A percentile compares a stretch with the other conserved stretches of the same genome.
Conservation (phyloP, 106 monocot species). For the Ottelia alismoides region DNA sequence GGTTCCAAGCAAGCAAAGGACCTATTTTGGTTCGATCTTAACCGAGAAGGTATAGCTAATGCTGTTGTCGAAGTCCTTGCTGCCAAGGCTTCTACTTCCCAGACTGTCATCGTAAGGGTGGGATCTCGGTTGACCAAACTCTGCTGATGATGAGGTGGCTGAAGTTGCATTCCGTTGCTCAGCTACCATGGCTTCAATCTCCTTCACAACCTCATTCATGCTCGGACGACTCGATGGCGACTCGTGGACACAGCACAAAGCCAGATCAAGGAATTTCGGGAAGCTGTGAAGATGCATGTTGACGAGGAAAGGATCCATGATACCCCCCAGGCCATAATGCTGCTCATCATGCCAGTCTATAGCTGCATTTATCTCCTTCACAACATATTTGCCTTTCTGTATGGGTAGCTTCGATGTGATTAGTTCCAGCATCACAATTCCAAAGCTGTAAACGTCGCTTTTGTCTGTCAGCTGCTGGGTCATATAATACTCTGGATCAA, state of each 20-base stretch:
- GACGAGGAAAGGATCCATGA: constrained; percentile 40
- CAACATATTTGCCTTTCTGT: constrained; percentile 45
- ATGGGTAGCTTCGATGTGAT: constrained; percentile 43
- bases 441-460: constrained; percentile 81
- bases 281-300: constrained; percentile 23
- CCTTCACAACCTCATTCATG: constrained; percentile 72
- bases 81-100: constrained; percentile 23
- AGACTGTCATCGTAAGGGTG: too few relatives aligned
- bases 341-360: constrained; percentile 27
- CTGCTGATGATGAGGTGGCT: constrained; percentile 12
- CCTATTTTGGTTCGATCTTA: constrained; percentile 53
- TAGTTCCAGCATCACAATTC: constrained; percentile 70
- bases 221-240: constrained; percentile 28
- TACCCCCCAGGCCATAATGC: constrained; percentile 26
- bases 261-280: constrained; percentile 36
- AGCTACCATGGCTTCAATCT: constrained; percentile 38
- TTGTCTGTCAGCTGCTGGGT: constrained; percentile 53
- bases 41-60: constrained; percentile 29
- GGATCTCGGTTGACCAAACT: constrained; percentile 19
- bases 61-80: constrained; percentile 44
- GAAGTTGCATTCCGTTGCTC: constrained; percentile 14
- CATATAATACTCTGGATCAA: constrained; percentile 77
- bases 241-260: constrained; percentile 49
- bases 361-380: constrained; percentile 18
- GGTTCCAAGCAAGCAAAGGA: too few relatives aligned